Base-by-base conservation (phyloP, 1,139 yeast species). In the Pichia inconspicua region DNA sequence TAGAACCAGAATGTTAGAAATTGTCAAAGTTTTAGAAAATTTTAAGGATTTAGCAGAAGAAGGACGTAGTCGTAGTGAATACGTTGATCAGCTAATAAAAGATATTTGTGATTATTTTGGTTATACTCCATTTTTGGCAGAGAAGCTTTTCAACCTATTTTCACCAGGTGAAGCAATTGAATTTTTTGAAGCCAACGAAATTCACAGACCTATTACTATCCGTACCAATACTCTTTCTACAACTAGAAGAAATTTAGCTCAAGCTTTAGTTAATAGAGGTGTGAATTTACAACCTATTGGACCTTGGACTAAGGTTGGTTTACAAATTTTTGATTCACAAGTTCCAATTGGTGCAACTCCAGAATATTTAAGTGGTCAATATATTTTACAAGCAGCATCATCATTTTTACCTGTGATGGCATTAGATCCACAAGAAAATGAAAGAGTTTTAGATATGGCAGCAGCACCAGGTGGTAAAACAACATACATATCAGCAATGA, bases 401-500 rank as follows among this genome's bases (percentile, higher is more conserved):
- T 90, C 97, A 5, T 92, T 92, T 68, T 73, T 94, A 63, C 99
- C 99, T 11, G 97, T 90, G 22, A 87, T 94, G 90, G 99, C 99
- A 0, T 73, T 94, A 58, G 94, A 83, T 54, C 98, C 99, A 19
- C 95, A 89, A 66, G 97, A 89, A 67, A 82, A 86, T 64, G 99
- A 94, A 69, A 82, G 98, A 63, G 75, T 94, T 44, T 74, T 94
- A 56, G 99, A 94, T 71, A 94, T 94, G 98, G 98, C 99, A 40
- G 95, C 98, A 51, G 97, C 99, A 22, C 99, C 99, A 57, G 99
- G 99, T 72, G 99, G 99, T 69, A 94, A 94, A 65, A 89, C 98
- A 11, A 92, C 99, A 1, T 92, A 89, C 64, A 82, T 94, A 50
- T 82, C 96, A 40, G 98, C 98, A 0, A 71, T 90, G 69, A 92